These are phyloP conservation scores for Plasmodium vinckei DNA, from an alignment of 169 alveolate species.

Conservation along the genomic window DNA sequence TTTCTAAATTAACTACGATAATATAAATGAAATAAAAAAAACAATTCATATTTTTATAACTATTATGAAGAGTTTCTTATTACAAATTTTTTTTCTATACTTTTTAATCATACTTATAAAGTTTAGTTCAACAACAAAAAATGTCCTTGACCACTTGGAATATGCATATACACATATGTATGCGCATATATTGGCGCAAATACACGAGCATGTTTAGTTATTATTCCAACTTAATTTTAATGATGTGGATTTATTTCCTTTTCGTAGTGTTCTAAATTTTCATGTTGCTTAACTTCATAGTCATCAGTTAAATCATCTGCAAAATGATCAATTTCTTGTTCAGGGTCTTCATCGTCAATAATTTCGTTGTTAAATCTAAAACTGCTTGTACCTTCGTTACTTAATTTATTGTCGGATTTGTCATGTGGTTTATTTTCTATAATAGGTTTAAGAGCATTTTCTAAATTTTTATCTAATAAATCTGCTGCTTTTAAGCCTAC, in stretches of 20 bases:
- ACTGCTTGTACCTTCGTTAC: background rate
- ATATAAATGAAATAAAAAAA: no score
- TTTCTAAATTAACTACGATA: no score
- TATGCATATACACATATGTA: background rate
- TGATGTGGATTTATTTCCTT: slow-evolving; percentile 44
- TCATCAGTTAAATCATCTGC: slow-evolving; percentile 36
- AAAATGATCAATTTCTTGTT: slow-evolving; percentile 39
- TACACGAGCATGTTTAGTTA: background rate
- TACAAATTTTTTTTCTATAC: no score
- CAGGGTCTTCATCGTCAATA: background rate
- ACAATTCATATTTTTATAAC: no score
- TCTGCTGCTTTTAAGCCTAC: slow-evolving; percentile 54
- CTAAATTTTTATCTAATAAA: slow-evolving; percentile 35
- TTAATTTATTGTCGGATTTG: slow-evolving; percentile 8
- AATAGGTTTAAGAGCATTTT: slow-evolving; percentile 49
- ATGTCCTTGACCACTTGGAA: background rate
- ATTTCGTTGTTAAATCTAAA: background rate
- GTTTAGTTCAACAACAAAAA: no score
- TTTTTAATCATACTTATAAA: no score
- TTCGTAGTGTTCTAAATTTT: slow-evolving; percentile 11
- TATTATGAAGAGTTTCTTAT: no score
- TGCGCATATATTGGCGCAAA: background rate
- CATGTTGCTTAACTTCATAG: slow-evolving; percentile 20
- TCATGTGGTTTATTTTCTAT: slow-evolving; percentile 18
- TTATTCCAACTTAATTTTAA: slow-evolving; percentile 5